Base-by-base conservation (phyloP, 2,329 filamentous ascomycete genomes). In the Aspergillus brunneoviolaceus region DNA sequence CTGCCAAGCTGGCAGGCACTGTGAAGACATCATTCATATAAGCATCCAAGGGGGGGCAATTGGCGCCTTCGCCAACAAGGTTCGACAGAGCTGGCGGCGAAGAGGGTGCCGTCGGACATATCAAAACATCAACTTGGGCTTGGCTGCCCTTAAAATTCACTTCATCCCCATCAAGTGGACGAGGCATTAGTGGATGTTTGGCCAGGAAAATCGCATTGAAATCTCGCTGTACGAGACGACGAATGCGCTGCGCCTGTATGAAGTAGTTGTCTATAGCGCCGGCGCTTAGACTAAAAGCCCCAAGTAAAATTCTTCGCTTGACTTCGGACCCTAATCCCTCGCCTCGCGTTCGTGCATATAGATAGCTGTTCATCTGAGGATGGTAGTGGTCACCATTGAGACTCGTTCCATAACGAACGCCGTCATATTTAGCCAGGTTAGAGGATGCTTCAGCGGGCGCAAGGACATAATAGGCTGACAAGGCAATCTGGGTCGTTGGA, bases 1-100 rank as follows among this genome's bases (percentile, higher is more conserved):
- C 95, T 0, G 94, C 95, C 65, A 99, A 80, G 77, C 92, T 97
- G 2, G 94, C 92, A 1, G 95, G 95, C 1, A 99, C 94, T 0
- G 95, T 98, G 69, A 98, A 94, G 1, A 98, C 89, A 77, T 99
- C 95, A 70, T 95, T 96, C 81, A 90, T 90, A 72, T 97, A 98
- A 1, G 85, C 85, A 68, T 94, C 87, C n/a, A 96, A 78, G 0
- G 83, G 76, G 16, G 78, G 74, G 39, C 63, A 62, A n/a, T 50
- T 58, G n/a, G 61, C 55, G 12, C 65, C 64, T 4, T 63, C 42
- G 27, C 62, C 64, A 23, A 70, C 67, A 35, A 95, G 72, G 5
- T 87, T 82, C 3, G 82, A 78, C 6, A 95, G 72, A 6, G 75
- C 80, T 0, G 92, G 92, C 9, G 93, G 86, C 16, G 86, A 80